Percentiles rank a stretch among this genome's conserved stretches.
These are phyloP conservation scores for Neofusicoccum cordaticola DNA, from an alignment of 2,329 filamentous ascomycete genomes.

Conservation along the genomic window DNA sequence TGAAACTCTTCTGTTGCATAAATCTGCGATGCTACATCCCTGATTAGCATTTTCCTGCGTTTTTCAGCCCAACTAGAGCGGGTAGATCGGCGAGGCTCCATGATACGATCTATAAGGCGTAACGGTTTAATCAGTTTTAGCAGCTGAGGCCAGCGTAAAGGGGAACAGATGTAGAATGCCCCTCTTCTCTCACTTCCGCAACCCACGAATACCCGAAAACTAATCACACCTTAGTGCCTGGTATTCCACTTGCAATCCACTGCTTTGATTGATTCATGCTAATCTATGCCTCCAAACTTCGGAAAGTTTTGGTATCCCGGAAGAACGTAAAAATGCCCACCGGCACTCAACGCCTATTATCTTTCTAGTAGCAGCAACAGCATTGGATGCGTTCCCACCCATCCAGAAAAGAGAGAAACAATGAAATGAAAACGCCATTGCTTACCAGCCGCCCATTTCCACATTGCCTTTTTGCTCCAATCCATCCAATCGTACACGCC, in stretches of 20 bases:
- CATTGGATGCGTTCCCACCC: neutral
- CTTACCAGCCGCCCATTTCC: neutral
- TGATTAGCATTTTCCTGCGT: too few relatives aligned
- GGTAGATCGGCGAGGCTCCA: too few relatives aligned
- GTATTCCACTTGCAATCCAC: neutral
- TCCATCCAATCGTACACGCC: neutral
- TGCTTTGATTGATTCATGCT: neutral
- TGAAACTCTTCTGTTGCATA: too few relatives aligned
- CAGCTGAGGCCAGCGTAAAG: too few relatives aligned
- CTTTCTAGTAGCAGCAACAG: neutral
- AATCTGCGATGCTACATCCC: too few relatives aligned
- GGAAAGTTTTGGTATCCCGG: neutral
- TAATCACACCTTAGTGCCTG: too few relatives aligned
- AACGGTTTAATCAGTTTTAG: too few relatives aligned
- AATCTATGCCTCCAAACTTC: neutral
- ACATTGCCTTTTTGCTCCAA: neutral
- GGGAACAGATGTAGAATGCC: too few relatives aligned
- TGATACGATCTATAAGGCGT: too few relatives aligned
- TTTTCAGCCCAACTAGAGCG: too few relatives aligned
- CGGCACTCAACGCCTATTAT: conserved; percentile 11
- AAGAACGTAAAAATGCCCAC: neutral
- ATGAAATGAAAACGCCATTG: neutral
- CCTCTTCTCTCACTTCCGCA: too few relatives aligned
- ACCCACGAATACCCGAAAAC: too few relatives aligned
- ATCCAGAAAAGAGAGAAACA: neutral